Conservation (phyloP, 208 protist species). For the Trypanosoma platydactyli region DNA sequence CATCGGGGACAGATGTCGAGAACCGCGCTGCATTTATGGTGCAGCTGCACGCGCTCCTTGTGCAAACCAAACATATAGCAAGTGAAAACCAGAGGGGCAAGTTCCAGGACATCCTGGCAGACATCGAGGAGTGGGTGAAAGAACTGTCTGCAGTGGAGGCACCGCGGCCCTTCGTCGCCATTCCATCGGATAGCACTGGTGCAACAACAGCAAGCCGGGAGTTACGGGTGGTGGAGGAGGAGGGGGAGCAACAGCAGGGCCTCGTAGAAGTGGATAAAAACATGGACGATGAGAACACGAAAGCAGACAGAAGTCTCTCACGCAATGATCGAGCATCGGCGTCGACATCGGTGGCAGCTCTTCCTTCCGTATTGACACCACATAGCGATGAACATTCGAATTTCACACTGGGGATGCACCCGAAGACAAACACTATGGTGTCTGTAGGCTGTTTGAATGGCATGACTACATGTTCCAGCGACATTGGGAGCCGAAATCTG, state of each 20-base stretch:
- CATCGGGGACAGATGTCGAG: slow-evolving; percentile 50
- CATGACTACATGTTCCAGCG: slow-evolving; percentile 16
- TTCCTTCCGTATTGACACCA: not conserved
- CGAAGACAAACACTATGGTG: not conserved
- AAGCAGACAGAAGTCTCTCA: not conserved
- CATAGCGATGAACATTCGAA: slow-evolving; percentile 26
- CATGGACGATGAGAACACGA: not conserved
- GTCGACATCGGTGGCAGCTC: not conserved
- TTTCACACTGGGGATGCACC: slow-evolving; percentile 25
- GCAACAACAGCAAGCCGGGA: slow-evolving; percentile 7
- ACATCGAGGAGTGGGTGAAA: slow-evolving; percentile 54
- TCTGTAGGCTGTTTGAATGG: not conserved
- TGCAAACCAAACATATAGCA: slow-evolving; percentile 49
- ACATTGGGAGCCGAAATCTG: slow-evolving; percentile 39
- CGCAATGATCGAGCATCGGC: not conserved
- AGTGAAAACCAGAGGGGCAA: slow-evolving; percentile 52
- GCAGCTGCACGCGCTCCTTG: slow-evolving; percentile 68
- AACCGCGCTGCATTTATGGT: slow-evolving; percentile 79
- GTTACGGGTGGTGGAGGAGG: slow-evolving; percentile 1
- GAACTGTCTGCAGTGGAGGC: slow-evolving; percentile 41
- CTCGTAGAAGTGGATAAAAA: not conserved
- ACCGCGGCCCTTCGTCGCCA: slow-evolving; percentile 35
- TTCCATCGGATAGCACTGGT: not conserved
- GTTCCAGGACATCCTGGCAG: slow-evolving; percentile 40
- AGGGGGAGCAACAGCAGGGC: slow-evolving; percentile 2